These are phyloP conservation scores for Alternaria ethzedia DNA, from an alignment of 2,329 filamentous ascomycete genomes.

Conservation along the genomic window DNA sequence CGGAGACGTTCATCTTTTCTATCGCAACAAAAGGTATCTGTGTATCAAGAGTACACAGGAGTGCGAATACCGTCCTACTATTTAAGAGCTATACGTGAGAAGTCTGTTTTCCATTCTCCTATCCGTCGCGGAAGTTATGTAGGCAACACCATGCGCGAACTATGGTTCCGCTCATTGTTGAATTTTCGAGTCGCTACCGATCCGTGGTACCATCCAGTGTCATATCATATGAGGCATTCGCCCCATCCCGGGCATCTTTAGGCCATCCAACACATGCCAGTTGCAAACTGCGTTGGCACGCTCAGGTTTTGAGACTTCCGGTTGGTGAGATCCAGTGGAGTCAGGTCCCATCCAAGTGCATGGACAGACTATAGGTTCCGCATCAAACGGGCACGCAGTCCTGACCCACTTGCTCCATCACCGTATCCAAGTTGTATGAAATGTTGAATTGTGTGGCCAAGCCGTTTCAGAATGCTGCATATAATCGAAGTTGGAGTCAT, in stretches of 20 bases:
- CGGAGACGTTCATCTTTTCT: neutral
- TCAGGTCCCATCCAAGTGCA: neutral
- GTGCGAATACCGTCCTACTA: neutral
- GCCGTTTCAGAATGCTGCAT: neutral
- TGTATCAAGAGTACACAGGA: too few relatives aligned
- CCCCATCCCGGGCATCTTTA: neutral
- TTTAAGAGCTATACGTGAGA: neutral
- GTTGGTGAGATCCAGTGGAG: neutral
- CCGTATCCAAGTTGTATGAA: neutral
- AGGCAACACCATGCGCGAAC: neutral
- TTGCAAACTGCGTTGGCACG: neutral
- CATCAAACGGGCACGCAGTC: neutral
- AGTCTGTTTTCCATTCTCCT: neutral
- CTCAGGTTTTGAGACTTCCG: neutral
- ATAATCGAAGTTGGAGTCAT: neutral
- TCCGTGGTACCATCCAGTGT: neutral
- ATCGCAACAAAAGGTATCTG: neutral
- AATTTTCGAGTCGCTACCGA: neutral
- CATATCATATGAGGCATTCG: neutral
- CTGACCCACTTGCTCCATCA: neutral
- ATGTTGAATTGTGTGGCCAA: neutral
- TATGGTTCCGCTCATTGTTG: neutral
- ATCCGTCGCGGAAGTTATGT: neutral
- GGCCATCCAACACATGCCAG: neutral
- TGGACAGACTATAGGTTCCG: neutral